These are phyloP conservation scores for Boletus speciosus DNA, from an alignment of 768 basidiomycete species.

Conservation along the genomic window DNA sequence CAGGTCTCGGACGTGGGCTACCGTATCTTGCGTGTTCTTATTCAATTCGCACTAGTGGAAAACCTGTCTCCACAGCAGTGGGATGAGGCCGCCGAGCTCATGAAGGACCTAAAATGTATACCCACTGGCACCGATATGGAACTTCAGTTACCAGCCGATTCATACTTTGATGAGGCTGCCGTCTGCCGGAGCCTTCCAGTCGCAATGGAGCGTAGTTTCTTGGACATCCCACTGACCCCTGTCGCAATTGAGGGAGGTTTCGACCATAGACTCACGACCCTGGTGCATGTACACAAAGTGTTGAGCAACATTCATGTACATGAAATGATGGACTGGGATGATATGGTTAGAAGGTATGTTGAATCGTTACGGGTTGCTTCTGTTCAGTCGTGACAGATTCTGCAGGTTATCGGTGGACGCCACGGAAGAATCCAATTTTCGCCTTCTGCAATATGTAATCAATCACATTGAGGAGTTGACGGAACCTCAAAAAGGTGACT, in stretches of 20 bases:
- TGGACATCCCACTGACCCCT: neutral
- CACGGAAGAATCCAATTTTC: constrained; percentile 12
- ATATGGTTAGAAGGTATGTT: constrained; percentile 12
- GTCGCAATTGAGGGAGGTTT: neutral
- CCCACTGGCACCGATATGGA: constrained; percentile 62
- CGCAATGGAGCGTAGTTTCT: neutral
- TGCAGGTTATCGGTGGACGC: constrained; percentile 8
- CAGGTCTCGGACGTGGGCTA: constrained; percentile 41
- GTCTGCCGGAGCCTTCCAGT: constrained; percentile 47
- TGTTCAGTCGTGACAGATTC: neutral
- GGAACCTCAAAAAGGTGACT: neutral
- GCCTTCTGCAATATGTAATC: constrained; percentile 55
- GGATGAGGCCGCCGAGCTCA: constrained; percentile 48
- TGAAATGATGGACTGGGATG: constrained; percentile 38
- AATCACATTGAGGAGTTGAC: constrained; percentile 34
- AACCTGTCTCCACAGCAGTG: constrained; percentile 46
- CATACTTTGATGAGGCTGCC: constrained; percentile 83
- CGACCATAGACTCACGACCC: neutral
- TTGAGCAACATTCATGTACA: neutral
- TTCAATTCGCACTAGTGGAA: constrained; percentile 77
- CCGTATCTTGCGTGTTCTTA: constrained; percentile 56
- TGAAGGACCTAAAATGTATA: constrained; percentile 56
- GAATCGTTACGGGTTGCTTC: constrained; percentile 45
- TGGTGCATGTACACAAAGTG: constrained; percentile 3
- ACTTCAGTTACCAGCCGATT: constrained; percentile 60